Conservation (phyloP, 208 protist species). For the Pavlovales sp. region DNA sequence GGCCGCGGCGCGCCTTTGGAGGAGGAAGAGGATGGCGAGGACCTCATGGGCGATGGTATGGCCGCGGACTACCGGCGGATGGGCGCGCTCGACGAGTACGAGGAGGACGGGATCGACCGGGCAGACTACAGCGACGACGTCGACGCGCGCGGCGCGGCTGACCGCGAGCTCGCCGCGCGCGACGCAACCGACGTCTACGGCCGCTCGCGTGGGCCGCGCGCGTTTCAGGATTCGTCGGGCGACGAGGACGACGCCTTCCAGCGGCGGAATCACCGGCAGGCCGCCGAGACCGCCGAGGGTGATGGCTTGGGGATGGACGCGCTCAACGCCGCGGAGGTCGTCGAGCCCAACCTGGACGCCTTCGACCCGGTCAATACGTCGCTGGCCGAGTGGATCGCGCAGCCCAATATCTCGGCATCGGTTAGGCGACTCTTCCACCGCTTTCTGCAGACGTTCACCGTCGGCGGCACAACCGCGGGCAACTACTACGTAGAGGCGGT, state of each 20-base stretch:
- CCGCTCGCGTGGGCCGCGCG: not conserved
- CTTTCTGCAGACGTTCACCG: conserved; percentile 56
- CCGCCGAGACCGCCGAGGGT: not conserved
- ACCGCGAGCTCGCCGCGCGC: conserved; percentile 40
- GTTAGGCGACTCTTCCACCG: conserved; percentile 52
- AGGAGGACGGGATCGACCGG: conserved; percentile 57
- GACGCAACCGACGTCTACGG: conserved; percentile 29
- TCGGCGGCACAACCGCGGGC: not conserved
- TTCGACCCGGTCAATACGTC: conserved; percentile 2
- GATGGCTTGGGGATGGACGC: not conserved
- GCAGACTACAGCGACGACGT: conserved; percentile 43
- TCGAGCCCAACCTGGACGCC: conserved; percentile 12
- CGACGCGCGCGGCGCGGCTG: conserved; percentile 36
- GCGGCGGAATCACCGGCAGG: not conserved
- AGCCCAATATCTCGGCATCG: conserved; percentile 45
- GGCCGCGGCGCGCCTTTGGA: not conserved
- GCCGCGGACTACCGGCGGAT: conserved; percentile 20
- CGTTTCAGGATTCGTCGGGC: not conserved
- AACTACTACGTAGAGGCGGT: conserved; percentile 30
- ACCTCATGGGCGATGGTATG: conserved; percentile 43
- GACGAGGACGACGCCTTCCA: not conserved
- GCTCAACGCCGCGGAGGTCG: not conserved
- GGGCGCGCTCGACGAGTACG: conserved; percentile 52
- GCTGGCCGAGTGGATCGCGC: conserved; percentile 56
- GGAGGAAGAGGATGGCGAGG: conserved; percentile 44